Evolutionary conservation across 2,329 filamentous ascomycete genomes (phyloP).

Genomic region (Colletotrichum sp.): DNA sequence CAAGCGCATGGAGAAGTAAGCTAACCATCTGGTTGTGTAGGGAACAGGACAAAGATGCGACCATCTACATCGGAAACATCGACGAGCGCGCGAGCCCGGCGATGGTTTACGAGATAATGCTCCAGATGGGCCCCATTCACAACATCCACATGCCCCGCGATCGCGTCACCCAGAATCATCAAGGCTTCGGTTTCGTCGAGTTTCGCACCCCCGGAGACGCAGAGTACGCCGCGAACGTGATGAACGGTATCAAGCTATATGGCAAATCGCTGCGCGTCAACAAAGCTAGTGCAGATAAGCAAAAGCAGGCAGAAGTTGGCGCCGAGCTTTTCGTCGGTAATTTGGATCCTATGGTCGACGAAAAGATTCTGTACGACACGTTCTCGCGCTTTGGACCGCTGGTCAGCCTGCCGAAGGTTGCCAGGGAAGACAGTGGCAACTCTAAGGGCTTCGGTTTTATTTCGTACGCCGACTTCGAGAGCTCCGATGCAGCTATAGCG

Average conservation of each 20-base stretch:
- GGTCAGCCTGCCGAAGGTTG: conserved; percentile 85
- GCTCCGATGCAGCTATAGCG: conserved; percentile 86
- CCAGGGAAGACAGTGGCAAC: conserved; percentile 84
- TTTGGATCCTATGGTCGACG: conserved; percentile 90
- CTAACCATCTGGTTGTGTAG: conserved; percentile 47
- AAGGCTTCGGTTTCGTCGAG: conserved; percentile 98
- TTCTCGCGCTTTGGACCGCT: conserved; percentile 92
- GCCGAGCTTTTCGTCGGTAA: conserved; percentile 98
- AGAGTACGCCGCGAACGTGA: conserved; percentile 94
- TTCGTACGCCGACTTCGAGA: conserved; percentile 90
- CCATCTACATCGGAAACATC: conserved; percentile 97
- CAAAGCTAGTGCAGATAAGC: conserved; percentile 90
- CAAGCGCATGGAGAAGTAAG: not conserved
- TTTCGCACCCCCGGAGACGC: conserved; percentile 95
- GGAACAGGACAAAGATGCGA: conserved; percentile 98
- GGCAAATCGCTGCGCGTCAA: conserved; percentile 97
- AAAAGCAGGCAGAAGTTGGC: conserved; percentile 90
- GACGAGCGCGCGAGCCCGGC: conserved; percentile 93
- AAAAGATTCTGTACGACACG: conserved; percentile 93
- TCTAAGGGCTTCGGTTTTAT: conserved; percentile 98
- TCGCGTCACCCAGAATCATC: conserved; percentile 93
- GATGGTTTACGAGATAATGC: conserved; percentile 96
- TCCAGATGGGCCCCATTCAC: conserved; percentile 95
- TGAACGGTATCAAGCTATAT: conserved; percentile 93
- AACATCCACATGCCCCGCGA: conserved; percentile 99